phyloP scores from a whole-genome alignment of 257 asterid species.

The Gentiana macrophylla region DNA sequence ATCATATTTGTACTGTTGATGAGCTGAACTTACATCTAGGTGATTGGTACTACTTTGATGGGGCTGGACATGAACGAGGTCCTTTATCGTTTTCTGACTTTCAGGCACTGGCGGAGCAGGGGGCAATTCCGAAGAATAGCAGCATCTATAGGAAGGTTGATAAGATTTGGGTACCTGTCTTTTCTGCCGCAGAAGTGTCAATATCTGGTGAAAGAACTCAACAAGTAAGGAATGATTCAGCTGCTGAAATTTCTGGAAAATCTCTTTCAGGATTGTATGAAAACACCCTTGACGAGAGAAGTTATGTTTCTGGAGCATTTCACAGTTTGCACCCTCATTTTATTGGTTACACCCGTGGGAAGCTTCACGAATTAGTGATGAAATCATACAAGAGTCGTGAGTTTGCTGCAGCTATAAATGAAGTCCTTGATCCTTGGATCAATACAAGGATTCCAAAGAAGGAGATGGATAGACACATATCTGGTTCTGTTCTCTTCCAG shows the following conservation, averaged over 20 bases:
- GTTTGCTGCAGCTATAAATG: constrained; percentile 96
- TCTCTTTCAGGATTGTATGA: constrained; percentile 26
- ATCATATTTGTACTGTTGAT: constrained; percentile 55
- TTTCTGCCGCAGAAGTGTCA: constrained; percentile 25
- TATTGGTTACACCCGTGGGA: constrained; percentile 88
- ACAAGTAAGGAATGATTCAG: constrained; percentile 21
- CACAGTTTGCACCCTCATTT: constrained; percentile 84
- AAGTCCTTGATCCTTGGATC: constrained; percentile 97
- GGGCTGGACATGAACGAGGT: constrained; percentile 95
- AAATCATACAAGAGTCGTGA: constrained; percentile 95
- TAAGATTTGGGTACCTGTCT: constrained; percentile 85
- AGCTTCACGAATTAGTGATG: constrained; percentile 96
- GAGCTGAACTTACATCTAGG: constrained; percentile 73
- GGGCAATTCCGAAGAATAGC: constrained; percentile 61
- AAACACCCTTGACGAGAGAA: constrained; percentile 17
- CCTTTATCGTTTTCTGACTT: constrained; percentile 76
- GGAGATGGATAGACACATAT: constrained; percentile 51
- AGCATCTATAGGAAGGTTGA: constrained; percentile 79
- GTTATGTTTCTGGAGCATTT: constrained; percentile 33
- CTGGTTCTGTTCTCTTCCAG: constrained; percentile 16
- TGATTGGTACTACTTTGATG: constrained; percentile 94
- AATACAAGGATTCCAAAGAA: constrained; percentile 84
- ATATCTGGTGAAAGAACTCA: constrained; percentile 22
- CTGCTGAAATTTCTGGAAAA: constrained; percentile 17
- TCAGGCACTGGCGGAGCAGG: constrained; percentile 74